Conservation (phyloP, 768 basidiomycete genomes). For the Auricularia auricula-judae region DNA sequence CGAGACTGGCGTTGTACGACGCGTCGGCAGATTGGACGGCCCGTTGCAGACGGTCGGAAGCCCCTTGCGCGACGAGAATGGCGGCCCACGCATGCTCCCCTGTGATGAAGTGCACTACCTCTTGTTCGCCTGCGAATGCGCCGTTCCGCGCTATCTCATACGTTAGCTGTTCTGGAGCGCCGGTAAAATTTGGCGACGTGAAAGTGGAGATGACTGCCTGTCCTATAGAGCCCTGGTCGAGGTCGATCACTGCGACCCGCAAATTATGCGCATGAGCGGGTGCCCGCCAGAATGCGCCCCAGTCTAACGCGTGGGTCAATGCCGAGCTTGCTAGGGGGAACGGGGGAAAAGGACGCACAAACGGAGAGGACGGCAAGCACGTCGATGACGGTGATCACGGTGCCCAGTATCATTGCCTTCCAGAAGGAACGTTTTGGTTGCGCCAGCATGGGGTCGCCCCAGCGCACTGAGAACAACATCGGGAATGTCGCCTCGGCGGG, state of each 20-base stretch:
- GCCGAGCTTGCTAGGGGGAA: too few relatives aligned
- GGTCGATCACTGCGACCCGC: slow-evolving; percentile 51
- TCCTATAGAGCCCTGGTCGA: slow-evolving; percentile 46
- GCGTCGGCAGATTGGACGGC: slow-evolving; percentile 20
- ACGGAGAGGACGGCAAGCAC: slow-evolving; percentile 44
- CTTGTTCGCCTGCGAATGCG: slow-evolving; percentile 32
- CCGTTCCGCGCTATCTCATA: slow-evolving; percentile 34
- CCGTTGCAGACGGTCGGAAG: slow-evolving; percentile 11
- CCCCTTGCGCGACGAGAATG: slow-evolving; percentile 29
- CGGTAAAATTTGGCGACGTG: slow-evolving; percentile 13
- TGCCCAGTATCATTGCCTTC: slow-evolving; percentile 10
- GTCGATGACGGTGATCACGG: slow-evolving; percentile 25
- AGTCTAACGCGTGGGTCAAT: slow-evolving; percentile 18
- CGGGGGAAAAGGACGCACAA: slow-evolving; percentile 12
- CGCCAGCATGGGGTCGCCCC: too few relatives aligned
- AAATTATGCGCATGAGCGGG: slow-evolving; percentile 28
- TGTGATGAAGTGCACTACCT: slow-evolving; percentile 32
- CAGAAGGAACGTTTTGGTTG: too few relatives aligned
- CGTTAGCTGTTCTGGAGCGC: slow-evolving; percentile 23
- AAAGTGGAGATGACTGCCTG: slow-evolving; percentile 31
- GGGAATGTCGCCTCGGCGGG: too few relatives aligned
- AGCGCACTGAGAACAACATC: too few relatives aligned
- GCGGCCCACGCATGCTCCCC: slow-evolving; percentile 46
- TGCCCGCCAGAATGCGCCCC: slow-evolving; percentile 44
- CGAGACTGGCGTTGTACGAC: slow-evolving; percentile 36